Base-by-base conservation (phyloP, 345 rosid species). In the Populus pruinosa region DNA sequence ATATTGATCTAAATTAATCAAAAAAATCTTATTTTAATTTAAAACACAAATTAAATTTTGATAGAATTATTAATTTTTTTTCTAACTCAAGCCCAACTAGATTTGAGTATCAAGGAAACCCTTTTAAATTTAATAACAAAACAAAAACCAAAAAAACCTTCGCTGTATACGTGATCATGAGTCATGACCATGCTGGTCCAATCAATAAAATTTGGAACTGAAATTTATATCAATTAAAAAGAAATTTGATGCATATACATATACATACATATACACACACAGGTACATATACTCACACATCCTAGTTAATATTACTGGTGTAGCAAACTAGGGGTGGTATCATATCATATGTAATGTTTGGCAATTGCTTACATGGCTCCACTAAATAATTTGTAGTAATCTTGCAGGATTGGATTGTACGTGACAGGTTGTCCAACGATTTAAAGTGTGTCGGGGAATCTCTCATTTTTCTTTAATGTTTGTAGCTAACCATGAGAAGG, bases 401-500 rank as follows among this genome's bases (percentile, higher is more conserved):
- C 43, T 69, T 59, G 67, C 61, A 36, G 53, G 72, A 27, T 38
- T 74, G 73, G 73, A 62, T 64, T 74, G 27, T 35, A 47, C 36
- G 74, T 71, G 85, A 75, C 82, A 75, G 77, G 70, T 56, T 47
- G 85, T 78, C 29, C 82, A 67, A 16, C 59, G 35, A 47, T 55
- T 33, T 78, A 23, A 71, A 75, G 61, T 14, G 23, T 59, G 79
- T 67, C 72, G 76, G 82, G 49, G 74, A 82, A 82, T 75, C 77
- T 71, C 44, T 14, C 41, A 13, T 75, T 43, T 27, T 65, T 65
- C 38, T 16, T 1, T 65, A 13, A 5, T 29, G 39, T 13, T 13
- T 9, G 21, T 11, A 31, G 5, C 16, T 3, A 2, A 31, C 29
- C 33, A 62, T 14, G 7, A 4, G 0, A 14, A 65, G 35, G 68